Base-by-base conservation (phyloP, 805 yeast species). In the Metschnikowia peoriensis region DNA sequence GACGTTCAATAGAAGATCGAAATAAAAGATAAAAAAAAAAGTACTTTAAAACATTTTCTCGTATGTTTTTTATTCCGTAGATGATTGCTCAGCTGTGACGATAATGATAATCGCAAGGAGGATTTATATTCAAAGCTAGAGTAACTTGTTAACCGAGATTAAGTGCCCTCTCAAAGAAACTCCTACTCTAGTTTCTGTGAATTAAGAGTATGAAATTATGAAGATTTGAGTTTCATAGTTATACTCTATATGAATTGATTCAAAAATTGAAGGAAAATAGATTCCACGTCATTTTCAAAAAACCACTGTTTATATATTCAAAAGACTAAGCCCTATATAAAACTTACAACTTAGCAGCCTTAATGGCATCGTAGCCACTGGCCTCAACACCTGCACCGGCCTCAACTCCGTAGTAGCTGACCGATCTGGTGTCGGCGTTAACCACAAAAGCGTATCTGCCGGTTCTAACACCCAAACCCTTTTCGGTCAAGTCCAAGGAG, bases 371-470 rank as follows among this genome's bases (percentile, higher is more conserved):
- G 54, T 68, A 59, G 14, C 77, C 77, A 54, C 73, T 68, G 51
- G 58, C 63, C 2, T 63, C 63, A 22, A 75, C 76, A 4, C 67
- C 72, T 17, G 65, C 44, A 14, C 65, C 70, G 16, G 59, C 57
- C 57, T 72, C 77, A 43, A 58, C 63, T 29, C 76, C 77, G 28
- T 66, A 60, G 61, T 75, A 75, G 39, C 62, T 64, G 50, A 77
- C 73, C 28, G 68, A 63, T 35, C 79, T 79, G 57, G 72, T 62
- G 52, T 82, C 84, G 14, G 66, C 61, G 40, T 64, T 64, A 32
- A 73, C 63, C 15, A 73, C 65, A 50, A 73, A 55, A 14, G 78
- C 78, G 57, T 68, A 75, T 55, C 79, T 65, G 38, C 67, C 68
- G 47, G 74, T 72, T 61, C 79, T 64, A 46, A 68, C 56, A 5